Evolutionary conservation across 805 yeast species (phyloP).

Genomic region (Starmerella ratchasimensis): DNA sequence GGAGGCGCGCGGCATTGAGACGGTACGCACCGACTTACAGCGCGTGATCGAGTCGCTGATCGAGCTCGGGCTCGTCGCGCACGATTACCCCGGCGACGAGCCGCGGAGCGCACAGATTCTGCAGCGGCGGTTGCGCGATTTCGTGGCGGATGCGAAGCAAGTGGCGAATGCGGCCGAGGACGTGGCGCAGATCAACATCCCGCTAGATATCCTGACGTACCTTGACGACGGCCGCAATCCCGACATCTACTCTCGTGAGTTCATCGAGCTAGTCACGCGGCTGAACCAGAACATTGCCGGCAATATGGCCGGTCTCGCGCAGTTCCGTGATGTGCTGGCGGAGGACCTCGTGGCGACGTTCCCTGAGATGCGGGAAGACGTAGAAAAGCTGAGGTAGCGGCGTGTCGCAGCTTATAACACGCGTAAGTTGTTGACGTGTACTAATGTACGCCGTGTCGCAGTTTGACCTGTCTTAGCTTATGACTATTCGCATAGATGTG

Average conservation of each 20-base stretch:
- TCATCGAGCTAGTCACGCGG: constrained; percentile 83
- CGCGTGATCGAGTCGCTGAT: constrained; percentile 64
- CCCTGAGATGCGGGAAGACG: constrained; percentile 52
- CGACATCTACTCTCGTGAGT: constrained; percentile 91
- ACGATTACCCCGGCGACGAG: constrained; percentile 77
- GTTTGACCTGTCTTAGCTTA: too few species aligned
- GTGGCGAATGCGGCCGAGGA: constrained; percentile 12
- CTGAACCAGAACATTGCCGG: constrained; percentile 82
- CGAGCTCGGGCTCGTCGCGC: constrained; percentile 81
- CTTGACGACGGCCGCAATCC: constrained; percentile 96
- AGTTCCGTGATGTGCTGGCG: constrained; percentile 52
- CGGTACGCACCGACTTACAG: constrained; percentile 30
- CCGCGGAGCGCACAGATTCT: constrained; percentile 56
- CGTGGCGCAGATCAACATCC: constrained; percentile 26
- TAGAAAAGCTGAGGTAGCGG: constrained; percentile 22
- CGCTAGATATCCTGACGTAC: constrained; percentile 76
- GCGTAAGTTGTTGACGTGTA: too few species aligned
- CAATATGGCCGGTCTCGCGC: constrained; percentile 52
- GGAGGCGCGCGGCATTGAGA: constrained; percentile 15
- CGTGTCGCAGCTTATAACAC: not conserved
- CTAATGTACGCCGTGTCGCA: too few species aligned
- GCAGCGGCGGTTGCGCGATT: constrained; percentile 21
- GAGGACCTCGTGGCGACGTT: constrained; percentile 60
- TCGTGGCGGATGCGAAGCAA: constrained; percentile 15
- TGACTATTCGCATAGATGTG: too few species aligned